A percentile compares a stretch with the other conserved stretches of the same genome.
These are phyloP conservation scores for Diaporthe vexans DNA, from an alignment of 2,329 filamentous ascomycete genomes.

Conservation along the genomic window DNA sequence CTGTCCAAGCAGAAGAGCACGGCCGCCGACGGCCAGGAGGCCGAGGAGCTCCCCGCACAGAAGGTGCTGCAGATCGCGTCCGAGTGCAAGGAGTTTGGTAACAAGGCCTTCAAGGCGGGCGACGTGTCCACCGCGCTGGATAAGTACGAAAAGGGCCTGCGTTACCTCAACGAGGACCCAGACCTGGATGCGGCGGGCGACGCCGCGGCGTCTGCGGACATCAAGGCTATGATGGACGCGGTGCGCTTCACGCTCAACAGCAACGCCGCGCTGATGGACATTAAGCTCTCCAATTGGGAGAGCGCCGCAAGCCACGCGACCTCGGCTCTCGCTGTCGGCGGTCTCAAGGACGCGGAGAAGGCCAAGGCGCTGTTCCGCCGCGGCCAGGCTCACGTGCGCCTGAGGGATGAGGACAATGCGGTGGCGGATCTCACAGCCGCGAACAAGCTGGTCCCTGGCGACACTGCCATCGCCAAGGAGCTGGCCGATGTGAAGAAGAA, in stretches of 20 bases:
- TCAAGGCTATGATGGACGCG: constrained; percentile 75
- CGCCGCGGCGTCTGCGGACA: constrained; percentile 63
- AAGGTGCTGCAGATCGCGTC: constrained; percentile 83
- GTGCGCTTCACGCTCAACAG: constrained; percentile 89
- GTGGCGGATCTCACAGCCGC: constrained; percentile 83
- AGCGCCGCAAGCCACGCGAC: constrained; percentile 80
- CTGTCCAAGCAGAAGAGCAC: constrained; percentile 49
- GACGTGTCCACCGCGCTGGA: constrained; percentile 79
- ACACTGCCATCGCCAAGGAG: constrained; percentile 82
- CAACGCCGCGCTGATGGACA: constrained; percentile 88
- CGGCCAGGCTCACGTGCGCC: constrained; percentile 78
- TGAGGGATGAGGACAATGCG: constrained; percentile 89
- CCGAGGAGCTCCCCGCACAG: constrained; percentile 72
- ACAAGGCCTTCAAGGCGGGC: constrained; percentile 88
- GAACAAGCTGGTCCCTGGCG: constrained; percentile 79
- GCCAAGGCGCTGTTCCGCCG: constrained; percentile 92
- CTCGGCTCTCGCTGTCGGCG: constrained; percentile 77
- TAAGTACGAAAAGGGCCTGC: constrained; percentile 95
- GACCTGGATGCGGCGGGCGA: constrained; percentile 67
- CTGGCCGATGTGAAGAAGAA: constrained; percentile 83
- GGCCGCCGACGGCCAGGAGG: constrained; percentile 51
- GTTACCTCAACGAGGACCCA: constrained; percentile 90
- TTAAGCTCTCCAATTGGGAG: constrained; percentile 81
- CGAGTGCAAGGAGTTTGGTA: constrained; percentile 92
- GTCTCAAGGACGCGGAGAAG: constrained; percentile 80